phyloP scores from a whole-genome alignment of 805 yeast genomes.

The Wickerhamiella musiphila region DNA sequence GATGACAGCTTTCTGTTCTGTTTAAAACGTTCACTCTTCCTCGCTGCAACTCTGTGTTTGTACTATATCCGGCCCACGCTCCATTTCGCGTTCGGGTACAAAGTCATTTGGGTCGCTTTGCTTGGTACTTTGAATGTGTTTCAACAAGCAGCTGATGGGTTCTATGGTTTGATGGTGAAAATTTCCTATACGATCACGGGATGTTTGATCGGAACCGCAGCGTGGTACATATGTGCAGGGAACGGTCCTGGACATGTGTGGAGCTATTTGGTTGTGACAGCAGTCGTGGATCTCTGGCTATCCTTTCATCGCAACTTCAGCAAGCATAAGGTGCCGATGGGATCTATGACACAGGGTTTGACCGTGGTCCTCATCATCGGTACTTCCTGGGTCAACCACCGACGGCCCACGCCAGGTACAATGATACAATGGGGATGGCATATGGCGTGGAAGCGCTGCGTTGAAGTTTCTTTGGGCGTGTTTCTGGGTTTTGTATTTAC shows the following conservation, averaged over 20 bases:
- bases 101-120: constrained; percentile 20
- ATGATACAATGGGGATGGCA: constrained; percentile 17
- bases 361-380: constrained; percentile 19
- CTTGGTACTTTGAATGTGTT: constrained; percentile 18
- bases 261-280: constrained; percentile 16
- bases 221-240: constrained; percentile 23
- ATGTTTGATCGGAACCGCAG: constrained; percentile 19
- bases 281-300: background rate
- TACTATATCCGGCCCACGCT: constrained; percentile 13
- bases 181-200: constrained; percentile 19
- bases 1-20: constrained; percentile 9
- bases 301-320: constrained; percentile 20
- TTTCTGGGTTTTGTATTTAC: constrained; percentile 19
- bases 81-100: constrained; percentile 13
- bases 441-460: constrained; percentile 22
- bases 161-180: constrained; percentile 16
- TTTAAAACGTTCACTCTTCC: constrained; percentile 12
- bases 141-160: constrained; percentile 20
- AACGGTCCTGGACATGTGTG: constrained; percentile 20
- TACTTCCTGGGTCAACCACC: constrained; percentile 19
- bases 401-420: constrained; percentile 8
- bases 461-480: constrained; percentile 20
- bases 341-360: constrained; percentile 3
- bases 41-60: constrained; percentile 10
- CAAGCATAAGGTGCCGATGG: constrained; percentile 17